Base-by-base conservation (phyloP, 192 early-diverging fungal species). In the Mycoemilia scoparia region DNA sequence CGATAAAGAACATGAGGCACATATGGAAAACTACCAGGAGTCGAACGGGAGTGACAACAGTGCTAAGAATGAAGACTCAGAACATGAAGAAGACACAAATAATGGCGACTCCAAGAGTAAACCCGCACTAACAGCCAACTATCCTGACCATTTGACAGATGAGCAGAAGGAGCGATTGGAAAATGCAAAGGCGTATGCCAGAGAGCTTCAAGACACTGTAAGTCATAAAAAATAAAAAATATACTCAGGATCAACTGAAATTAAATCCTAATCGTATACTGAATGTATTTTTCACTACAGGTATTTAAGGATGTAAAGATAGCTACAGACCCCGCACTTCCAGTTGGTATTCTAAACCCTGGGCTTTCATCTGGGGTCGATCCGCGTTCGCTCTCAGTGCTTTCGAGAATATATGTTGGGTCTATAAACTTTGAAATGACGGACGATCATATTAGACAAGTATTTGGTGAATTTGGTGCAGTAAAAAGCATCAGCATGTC, bases 401-500 rank as follows among this genome's bases (percentile, higher is more conserved):
- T 63, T 45, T 63, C 60, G 21, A 52, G 79, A 5, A 57, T 87
- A 11, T 87, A 87, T 57, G 76, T 87, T 19, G 83, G 83, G 14
- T 87, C 83, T 13, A 81, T 87, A 20, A 77, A 73, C 44, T 86
- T 84, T 52, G 82, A 85, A 39, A 64, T 86, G 34, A 82, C 69
- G 0, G 83, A 88, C 34, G 70, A 66, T 20, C 76, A 85, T 44
- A 72, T 88, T n/a, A 55, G 69, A 24, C 66, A 60, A 14, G 76
- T 81, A 12, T 85, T 91, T 46, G 40, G 61, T 9, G 73, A 80
- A 40, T 91, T 79, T 51, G 87, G 87, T 0, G 46, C 62, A 1
- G 75, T 91, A 42, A 67, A 73, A 28, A 67, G 68, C 28, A 53
- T 87, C 22, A 81, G 74, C 41, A 76, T 91, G 73, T 73, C 73